Evolutionary conservation across 306 rosid genomes (phyloP).

Genomic region (Cicer pinnatifidum): DNA sequence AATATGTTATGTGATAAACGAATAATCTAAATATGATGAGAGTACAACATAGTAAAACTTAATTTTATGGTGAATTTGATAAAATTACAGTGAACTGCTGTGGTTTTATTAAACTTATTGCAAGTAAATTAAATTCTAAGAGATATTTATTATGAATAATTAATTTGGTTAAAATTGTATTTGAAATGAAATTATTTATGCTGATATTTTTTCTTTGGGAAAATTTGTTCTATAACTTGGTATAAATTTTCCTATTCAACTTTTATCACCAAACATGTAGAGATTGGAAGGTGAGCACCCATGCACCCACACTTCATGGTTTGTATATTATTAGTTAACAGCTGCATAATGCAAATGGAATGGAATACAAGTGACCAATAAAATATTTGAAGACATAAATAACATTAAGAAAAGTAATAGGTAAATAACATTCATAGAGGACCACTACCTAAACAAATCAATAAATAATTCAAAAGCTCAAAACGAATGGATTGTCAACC

Average conservation of each 20-base stretch:
- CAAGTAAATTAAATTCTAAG: too few species aligned
- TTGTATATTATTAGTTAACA: not conserved
- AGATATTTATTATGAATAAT: too few species aligned
- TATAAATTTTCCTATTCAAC: not conserved
- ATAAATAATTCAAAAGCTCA: not conserved
- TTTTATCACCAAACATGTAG: not conserved
- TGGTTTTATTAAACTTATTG: too few species aligned
- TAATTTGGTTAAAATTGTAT: too few species aligned
- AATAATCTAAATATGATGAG: too few species aligned
- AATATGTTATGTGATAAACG: too few species aligned
- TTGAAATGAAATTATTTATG: not conserved
- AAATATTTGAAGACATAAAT: conserved; percentile 15
- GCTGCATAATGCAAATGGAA: not conserved
- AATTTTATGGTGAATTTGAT: too few species aligned
- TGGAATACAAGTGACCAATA: conserved; percentile 14
- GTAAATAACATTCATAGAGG: conserved; percentile 3
- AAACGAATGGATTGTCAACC: conserved; percentile 26
- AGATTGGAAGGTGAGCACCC: not conserved
- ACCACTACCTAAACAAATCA: conserved; percentile 22
- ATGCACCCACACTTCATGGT: not conserved
- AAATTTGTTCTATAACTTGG: not conserved
- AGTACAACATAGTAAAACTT: too few species aligned
- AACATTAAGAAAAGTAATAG: conserved; percentile 9
- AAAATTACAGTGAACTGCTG: too few species aligned
- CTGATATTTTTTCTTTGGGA: not conserved